These are phyloP conservation scores for Didymella lethalis DNA, from an alignment of 2,329 filamentous ascomycete species.

Conservation along the genomic window DNA sequence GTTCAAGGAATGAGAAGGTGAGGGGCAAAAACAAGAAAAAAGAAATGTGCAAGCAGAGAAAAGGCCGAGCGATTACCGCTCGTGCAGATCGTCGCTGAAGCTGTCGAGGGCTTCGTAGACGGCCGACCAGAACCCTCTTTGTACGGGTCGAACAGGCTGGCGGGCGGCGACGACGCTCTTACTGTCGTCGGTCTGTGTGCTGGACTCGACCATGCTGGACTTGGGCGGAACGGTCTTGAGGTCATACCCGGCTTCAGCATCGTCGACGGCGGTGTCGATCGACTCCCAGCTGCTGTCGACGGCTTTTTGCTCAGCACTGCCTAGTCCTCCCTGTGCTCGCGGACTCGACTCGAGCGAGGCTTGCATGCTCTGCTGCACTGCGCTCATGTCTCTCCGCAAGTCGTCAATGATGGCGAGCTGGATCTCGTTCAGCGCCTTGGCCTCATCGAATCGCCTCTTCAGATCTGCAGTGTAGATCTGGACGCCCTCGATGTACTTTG, in stretches of 20 bases:
- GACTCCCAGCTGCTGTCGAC: constrained; percentile 16
- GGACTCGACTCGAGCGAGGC: constrained; percentile 10
- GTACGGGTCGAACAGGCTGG: constrained; percentile 16
- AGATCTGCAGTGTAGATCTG: constrained; percentile 37
- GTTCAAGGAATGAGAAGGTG: neutral
- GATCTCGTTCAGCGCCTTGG: constrained; percentile 44
- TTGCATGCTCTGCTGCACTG: constrained; percentile 27
- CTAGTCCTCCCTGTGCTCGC: constrained; percentile 1
- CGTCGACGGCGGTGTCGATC: constrained; percentile 14
- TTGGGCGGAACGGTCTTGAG: constrained; percentile 1
- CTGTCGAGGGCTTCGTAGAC: constrained; percentile 34
- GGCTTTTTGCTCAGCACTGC: constrained; percentile 4
- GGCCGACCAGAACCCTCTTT: constrained; percentile 32
- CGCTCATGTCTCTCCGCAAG: constrained; percentile 35
- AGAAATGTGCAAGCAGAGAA: neutral
- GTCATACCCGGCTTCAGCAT: neutral
- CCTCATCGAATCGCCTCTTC: constrained; percentile 43
- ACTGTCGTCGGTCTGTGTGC: constrained; percentile 13
- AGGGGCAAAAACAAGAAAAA: neutral
- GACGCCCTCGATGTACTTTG: constrained; percentile 39
- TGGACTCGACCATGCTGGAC: constrained; percentile 17
- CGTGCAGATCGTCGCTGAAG: constrained; percentile 24
- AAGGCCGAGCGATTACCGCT: constrained; percentile 5
- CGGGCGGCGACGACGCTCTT: constrained; percentile 23
- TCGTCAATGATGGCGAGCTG: constrained; percentile 44